Percentiles rank a stretch among this genome's conserved stretches.
Evolutionary conservation across 257 asterid genomes (phyloP).

Genomic region (Solanum dulcamara): DNA sequence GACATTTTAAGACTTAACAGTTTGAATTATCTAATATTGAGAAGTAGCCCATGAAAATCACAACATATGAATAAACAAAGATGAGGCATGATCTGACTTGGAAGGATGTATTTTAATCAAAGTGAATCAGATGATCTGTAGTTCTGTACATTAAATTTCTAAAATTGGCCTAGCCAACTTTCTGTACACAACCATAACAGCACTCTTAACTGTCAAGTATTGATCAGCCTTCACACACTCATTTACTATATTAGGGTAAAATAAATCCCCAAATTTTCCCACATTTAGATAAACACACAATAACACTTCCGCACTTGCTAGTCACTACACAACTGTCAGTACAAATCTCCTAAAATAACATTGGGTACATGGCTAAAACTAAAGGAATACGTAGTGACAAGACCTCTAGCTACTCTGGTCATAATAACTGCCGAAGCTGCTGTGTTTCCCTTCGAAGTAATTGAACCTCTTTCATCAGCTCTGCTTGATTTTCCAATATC

Average conservation of each 20-base stretch:
- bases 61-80: conserved; percentile 1
- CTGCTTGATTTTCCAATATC: conserved; percentile 71
- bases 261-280: neutral
- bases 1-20: neutral
- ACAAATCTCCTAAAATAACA: neutral
- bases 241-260: neutral
- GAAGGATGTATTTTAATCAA: neutral
- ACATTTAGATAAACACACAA: neutral
- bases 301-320: neutral
- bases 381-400: neutral
- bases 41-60: neutral
- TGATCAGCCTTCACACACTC: neutral
- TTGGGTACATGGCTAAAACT: neutral
- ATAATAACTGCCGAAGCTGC: conserved; percentile 58
- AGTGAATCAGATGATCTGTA: neutral
- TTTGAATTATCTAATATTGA: neutral
- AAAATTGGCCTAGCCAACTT: neutral
- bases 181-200: neutral
- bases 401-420: conserved; percentile 7
- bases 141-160: neutral
- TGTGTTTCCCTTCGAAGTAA: conserved; percentile 71
- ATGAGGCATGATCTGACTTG: neutral
- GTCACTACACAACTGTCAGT: neutral
- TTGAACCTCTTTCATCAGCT: conserved; percentile 66
- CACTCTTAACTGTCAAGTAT: neutral